Base-by-base conservation (phyloP, 2,329 filamentous ascomycete genomes). In the Aspergillus glaucus region DNA sequence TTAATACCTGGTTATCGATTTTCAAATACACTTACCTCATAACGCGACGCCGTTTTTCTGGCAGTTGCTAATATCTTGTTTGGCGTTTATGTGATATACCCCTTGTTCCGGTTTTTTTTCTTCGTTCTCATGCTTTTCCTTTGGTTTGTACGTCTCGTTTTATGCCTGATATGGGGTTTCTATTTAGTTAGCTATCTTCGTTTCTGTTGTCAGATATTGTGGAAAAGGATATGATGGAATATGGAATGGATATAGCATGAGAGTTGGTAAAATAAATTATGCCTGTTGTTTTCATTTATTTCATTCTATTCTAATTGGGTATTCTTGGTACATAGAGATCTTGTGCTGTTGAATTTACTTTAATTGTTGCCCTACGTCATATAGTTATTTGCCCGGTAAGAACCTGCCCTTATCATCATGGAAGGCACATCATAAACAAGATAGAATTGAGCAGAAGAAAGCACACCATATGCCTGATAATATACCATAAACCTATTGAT, bases 81-180 rank as follows among this genome's bases (percentile, higher is more conserved):
- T 58, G 65, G 64, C 65, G 64, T 68, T 56, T 54, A 65, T 65
- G 64, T 65, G 66, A 68, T 68, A 68, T 68, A 68, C 66, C 66
- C 65, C 61, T 62, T 58, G 57, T 55, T 60, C 26, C 59, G 59
- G 40, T 51, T 44, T 56, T 54, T 58, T 44, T 53, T 46, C 54
- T 57, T 58, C 46, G 54, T 57, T 39, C 26, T 49, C 36, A 48
- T 30, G 46, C 19, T 44, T 37, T 19, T 43, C 40, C 24, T 19
- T 26, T 22, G 22, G 6, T 6, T 22, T 22, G 22, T 22, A 22
- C 22, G 22, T 22, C 22, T 22, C 22, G 5, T 19, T 41, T 41
- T n/a, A 36, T 36, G 14, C 8, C 14, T 36, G 15, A 3, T 36
- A 36, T 36, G 14, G 37, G 34, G 34, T 37, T 30, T 12, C 26